Evolutionary conservation across 371 early-diverging fungal genomes (phyloP), one percentile per base, ranked within the genome.

Genomic region (Mortierella sp.): DNA sequence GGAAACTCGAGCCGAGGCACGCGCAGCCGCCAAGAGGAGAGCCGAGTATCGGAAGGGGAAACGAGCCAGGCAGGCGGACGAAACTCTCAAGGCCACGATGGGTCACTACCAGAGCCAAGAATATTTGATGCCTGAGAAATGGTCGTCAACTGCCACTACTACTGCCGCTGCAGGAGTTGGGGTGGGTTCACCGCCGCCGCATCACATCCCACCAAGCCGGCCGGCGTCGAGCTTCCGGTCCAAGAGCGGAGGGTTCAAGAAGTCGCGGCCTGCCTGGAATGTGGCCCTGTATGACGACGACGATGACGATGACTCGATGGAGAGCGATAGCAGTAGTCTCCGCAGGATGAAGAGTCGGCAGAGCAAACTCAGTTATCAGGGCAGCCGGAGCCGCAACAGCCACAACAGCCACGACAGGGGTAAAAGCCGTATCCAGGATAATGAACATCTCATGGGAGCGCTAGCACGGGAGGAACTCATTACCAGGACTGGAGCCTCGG

Each of bases 281-380:
- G 70, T 73, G 40, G 80, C 77, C 8, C 65, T 80, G 19, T 80
- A 80, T 24, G 80, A 80, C 14, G 80, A 79, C 41, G 75, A 79
- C 19, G 76, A 79, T 29, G 76, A 75, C 24, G 80, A 75, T 13
- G 76, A 76, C 22, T 58, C 9, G n/a, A 9, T 44, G 34, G 40
- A 55, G 53, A 55, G 61, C 14, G 74, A 70, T 24, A 55, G 63
- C 31, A 68, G 58, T 13, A 66, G 63, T 41, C 43, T 73, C 2
- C 53, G 61, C 5, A 48, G 43, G 48, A n/a, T 26, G 6, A 74
- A 45, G 19, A 66, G 48, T 26, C 44, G 58, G 9, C 68, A 47
- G n/a, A 75, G 69, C 41, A n/a, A n/a, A 24, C 64, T 29, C 7
- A 71, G 74, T 26, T 45, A 29, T 8, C 34, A 39, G 31, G 68